phyloP scores from a whole-genome alignment of 139 green algal species.

The Tetradesmus obliquus region DNA sequence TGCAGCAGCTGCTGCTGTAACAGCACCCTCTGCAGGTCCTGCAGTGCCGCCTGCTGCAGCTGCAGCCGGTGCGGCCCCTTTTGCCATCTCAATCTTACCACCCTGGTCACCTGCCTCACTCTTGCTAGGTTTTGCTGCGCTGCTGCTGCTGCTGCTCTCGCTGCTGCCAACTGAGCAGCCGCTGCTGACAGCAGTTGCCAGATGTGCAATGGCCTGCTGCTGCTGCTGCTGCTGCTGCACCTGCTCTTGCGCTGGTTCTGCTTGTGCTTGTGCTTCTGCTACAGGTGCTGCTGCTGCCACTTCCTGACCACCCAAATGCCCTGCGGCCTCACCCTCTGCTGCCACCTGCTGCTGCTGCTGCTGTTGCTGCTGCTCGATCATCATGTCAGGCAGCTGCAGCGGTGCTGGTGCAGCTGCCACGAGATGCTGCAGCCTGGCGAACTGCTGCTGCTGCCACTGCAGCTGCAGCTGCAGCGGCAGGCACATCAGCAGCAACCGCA shows the following conservation, averaged over 20 bases:
- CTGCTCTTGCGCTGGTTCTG: background rate
- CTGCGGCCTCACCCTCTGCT: background rate
- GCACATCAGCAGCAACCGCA: slow-evolving; percentile 18
- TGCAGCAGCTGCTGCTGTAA: background rate
- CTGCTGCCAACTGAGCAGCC: background rate
- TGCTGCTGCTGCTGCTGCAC: background rate
- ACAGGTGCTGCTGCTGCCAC: background rate
- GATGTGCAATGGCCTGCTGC: background rate
- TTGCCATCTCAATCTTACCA: background rate
- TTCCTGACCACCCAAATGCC: background rate
- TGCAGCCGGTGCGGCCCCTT: background rate
- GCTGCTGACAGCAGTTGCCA: background rate
- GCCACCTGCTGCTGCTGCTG: background rate
- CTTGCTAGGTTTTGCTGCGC: no score
- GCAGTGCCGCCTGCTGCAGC: background rate
- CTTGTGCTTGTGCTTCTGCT: background rate
- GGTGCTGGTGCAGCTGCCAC: background rate
- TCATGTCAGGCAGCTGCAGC: background rate
- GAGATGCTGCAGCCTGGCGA: background rate
- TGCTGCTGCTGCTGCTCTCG: background rate
- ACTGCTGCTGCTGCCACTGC: slow-evolving; percentile 26
- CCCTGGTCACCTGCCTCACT: background rate
- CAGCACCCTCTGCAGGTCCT: background rate
- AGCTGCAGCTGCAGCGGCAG: slow-evolving; percentile 1
- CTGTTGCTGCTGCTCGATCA: background rate